Percentiles rank a stretch among this genome's conserved stretches.
Evolutionary conservation across 2,329 filamentous ascomycete species (phyloP).

Genomic region (Teratosphaeria zuluensis): DNA sequence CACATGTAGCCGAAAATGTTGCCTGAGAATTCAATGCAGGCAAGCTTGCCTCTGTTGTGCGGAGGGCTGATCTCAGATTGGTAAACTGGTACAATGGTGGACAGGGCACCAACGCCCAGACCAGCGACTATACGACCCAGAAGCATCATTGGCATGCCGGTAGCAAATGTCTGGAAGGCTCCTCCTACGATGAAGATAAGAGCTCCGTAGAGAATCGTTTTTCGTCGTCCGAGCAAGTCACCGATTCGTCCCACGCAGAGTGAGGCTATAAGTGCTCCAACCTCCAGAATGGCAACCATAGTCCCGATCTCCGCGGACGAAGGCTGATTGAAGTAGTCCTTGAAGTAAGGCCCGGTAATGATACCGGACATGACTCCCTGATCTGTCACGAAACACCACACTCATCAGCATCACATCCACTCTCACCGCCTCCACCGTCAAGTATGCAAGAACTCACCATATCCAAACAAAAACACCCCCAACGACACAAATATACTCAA

Average conservation of each 20-base stretch:
- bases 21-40: slow-evolving; percentile 95
- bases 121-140: slow-evolving; percentile 42
- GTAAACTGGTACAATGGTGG: slow-evolving; percentile 45
- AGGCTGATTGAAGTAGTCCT: slow-evolving; percentile 85
- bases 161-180: slow-evolving; percentile 71
- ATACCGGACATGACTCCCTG: slow-evolving; percentile 75
- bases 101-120: slow-evolving; percentile 41
- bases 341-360: slow-evolving; percentile 72
- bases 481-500: slow-evolving; percentile 37
- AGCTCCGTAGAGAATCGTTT: slow-evolving; percentile 88
- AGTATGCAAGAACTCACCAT: neutral
- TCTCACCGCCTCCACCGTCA: slow-evolving; percentile 43
- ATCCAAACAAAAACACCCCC: slow-evolving; percentile 71
- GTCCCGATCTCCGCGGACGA: slow-evolving; percentile 81
- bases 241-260: slow-evolving; percentile 78
- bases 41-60: slow-evolving; percentile 89
- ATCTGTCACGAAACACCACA: slow-evolving; percentile 47
- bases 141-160: slow-evolving; percentile 78
- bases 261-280: slow-evolving; percentile 87
- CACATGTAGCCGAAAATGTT: slow-evolving; percentile 94
- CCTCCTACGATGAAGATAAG: slow-evolving; percentile 79
- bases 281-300: slow-evolving; percentile 93
- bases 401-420: neutral
- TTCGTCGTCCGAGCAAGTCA: slow-evolving; percentile 80
- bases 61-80: slow-evolving; percentile 64